Evolutionary conservation across 1,284 basidiomycete species (phyloP), one percentile per base, ranked within the genome.

Genomic region (Naganishia sp.): DNA sequence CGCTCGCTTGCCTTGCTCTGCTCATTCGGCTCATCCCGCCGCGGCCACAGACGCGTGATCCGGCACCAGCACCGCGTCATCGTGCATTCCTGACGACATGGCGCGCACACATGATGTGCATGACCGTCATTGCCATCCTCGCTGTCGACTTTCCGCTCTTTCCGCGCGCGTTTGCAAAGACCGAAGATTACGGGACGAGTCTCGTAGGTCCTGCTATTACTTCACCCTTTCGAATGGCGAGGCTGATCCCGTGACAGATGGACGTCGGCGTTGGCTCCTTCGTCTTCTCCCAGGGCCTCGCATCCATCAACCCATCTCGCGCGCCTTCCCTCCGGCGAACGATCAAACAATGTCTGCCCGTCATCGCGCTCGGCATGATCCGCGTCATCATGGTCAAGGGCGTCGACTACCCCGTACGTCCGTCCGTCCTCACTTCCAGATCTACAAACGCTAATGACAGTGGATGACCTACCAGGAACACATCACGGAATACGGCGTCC

Each of bases 181-280:
- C 92, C 74, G 94, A 99, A 80, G 89, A 90, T 0, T 97, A 87
- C 80, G 96, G 96, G 0, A 92, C 92, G 0, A 95, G 93, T 25
- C 73, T 96, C 78, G 92, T 94, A 71, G 72, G 87, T 83, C 21
- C 46, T 1, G 49, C 41, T 46, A 1, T 60, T 25, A 35, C 55
- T 17, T 28, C 28, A 21, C 25, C 55, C 31, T 45, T 10, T 58
- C 31, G 28, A 23, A 52, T 21, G 25, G 43, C 41, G 43, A 6
- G 56, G 17, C 23, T 60, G 56, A 32, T 31, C 39, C 25, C 35
- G 18, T 11, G 9, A 31, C 66, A 95, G 92, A 99, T 99, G 95
- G 96, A 99, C 75, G 81, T 96, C 25, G 96, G 96, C 13, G 94
- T 98, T 0, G 95, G 95, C 13, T 93, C 94, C 0, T 96, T 96